A percentile compares a stretch with the other conserved stretches of the same genome.
phyloP scores from a whole-genome alignment of 202 grass and related monocot genomes.

The Brachypodium distachyon region DNA sequence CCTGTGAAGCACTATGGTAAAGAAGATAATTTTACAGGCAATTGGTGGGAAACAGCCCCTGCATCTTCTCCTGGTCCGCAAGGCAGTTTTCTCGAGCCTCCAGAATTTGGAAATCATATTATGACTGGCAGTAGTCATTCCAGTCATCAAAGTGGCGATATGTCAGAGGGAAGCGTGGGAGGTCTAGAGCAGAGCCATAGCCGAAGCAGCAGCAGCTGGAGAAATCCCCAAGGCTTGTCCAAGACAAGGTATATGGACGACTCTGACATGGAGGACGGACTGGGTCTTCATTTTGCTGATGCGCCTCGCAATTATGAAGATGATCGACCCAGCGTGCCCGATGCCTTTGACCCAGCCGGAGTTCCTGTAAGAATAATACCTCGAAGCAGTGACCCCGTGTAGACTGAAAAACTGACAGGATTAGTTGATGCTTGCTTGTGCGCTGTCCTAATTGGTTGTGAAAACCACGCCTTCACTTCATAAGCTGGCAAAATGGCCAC shows the following conservation, averaged over 20 bases:
- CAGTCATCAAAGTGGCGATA: constrained; percentile 24
- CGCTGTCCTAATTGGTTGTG: constrained; percentile 10
- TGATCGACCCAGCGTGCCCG: not conserved
- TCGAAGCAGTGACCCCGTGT: constrained; percentile 92
- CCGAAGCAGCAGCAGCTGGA: constrained; percentile 28
- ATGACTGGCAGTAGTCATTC: not conserved
- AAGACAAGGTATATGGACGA: constrained; percentile 58
- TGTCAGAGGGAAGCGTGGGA: constrained; percentile 16
- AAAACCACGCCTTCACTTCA: constrained; percentile 8
- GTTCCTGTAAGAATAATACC: constrained; percentile 88
- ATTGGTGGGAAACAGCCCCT: constrained; percentile 33
- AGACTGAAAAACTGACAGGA: constrained; percentile 18
- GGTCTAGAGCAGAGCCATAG: constrained; percentile 21
- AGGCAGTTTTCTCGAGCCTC: constrained; percentile 62
- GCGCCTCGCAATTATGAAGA: constrained; percentile 14
- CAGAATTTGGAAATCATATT: constrained; percentile 32
- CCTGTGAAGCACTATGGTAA: not conserved
- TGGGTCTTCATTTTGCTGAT: constrained; percentile 67
- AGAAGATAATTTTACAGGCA: constrained; percentile 11
- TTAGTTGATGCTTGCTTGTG: constrained; percentile 6
- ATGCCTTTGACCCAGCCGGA: constrained; percentile 26
- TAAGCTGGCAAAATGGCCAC: constrained; percentile 28
- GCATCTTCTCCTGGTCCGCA: constrained; percentile 20
- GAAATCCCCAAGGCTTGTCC: constrained; percentile 17
- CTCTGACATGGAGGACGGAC: constrained; percentile 48